These are phyloP conservation scores for Penicillium longicatenatum DNA, from an alignment of 495 filamentous ascomycete genomes.

Conservation along the genomic window DNA sequence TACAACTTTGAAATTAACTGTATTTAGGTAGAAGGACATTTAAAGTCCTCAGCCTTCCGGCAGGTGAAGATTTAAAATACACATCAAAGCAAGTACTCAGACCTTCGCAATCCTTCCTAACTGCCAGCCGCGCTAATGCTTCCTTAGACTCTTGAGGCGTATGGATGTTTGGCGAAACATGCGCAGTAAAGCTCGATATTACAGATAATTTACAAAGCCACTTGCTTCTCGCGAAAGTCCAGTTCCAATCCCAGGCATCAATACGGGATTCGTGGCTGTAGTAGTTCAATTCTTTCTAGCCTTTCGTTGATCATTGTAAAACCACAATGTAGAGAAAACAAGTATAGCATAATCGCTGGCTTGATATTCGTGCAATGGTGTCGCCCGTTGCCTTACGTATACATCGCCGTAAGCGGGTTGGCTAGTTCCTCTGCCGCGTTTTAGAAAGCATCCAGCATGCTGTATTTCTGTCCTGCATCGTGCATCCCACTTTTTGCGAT, in stretches of 20 bases:
- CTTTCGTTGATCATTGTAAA: conserved; percentile 23
- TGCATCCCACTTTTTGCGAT: conserved; percentile 35
- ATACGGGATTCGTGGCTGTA: conserved; percentile 43
- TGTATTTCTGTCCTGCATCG: conserved; percentile 33
- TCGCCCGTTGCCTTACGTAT: conserved; percentile 23
- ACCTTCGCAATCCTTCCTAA: conserved; percentile 27
- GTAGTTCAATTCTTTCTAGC: conserved; percentile 35
- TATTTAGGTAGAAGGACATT: no score
- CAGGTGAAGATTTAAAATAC: background rate
- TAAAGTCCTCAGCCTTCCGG: no score
- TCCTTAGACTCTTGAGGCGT: conserved; percentile 37
- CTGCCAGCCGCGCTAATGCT: conserved; percentile 37
- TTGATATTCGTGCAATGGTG: conserved; percentile 34
- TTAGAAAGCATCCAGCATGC: conserved; percentile 32
- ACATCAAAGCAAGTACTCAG: conserved; percentile 16
- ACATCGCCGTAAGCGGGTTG: conserved; percentile 22
- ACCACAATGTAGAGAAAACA: conserved; percentile 40
- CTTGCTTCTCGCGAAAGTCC: conserved; percentile 35
- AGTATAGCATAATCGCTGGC: conserved; percentile 37
- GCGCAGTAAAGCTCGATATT: conserved; percentile 36
- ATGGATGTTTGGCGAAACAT: conserved; percentile 37
- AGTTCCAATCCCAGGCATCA: conserved; percentile 51
- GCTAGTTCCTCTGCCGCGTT: conserved; percentile 34
- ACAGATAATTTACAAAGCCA: conserved; percentile 21
- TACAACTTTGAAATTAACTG: no score